phyloP scores from a whole-genome alignment of 2,329 filamentous ascomycete species.

The Epichloe festucae region DNA sequence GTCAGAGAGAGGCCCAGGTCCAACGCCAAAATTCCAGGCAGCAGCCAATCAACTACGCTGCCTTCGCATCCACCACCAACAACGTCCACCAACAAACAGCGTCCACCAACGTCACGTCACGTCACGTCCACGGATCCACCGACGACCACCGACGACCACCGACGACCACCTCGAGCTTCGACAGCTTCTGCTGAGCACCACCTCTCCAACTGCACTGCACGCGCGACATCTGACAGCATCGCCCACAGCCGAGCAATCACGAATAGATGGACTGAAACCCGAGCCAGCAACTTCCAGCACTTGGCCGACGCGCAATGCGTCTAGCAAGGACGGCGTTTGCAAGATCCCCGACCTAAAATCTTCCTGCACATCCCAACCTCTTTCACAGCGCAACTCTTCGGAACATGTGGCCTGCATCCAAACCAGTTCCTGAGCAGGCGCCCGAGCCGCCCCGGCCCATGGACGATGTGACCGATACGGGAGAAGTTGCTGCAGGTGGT shows the following conservation, averaged over 20 bases:
- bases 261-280: neutral
- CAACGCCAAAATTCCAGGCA: neutral
- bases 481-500: conserved; percentile 19
- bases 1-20: neutral
- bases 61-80: neutral
- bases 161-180: neutral
- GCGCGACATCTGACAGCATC: neutral
- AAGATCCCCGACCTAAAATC: neutral
- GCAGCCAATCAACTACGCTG: neutral
- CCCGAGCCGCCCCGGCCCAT: conserved; percentile 10
- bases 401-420: conserved; percentile 26
- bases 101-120: neutral
- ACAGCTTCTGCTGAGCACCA: neutral
- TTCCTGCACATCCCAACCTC: neutral
- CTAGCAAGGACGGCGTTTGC: conserved; percentile 1
- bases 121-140: neutral
- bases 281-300: neutral
- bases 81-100: neutral
- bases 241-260: neutral
- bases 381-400: neutral
- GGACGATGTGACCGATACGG: conserved; percentile 30
- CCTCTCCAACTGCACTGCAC: neutral
- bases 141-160: too few species aligned
- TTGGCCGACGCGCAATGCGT: conserved; percentile 8
- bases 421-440: neutral